Base-by-base conservation (phyloP, 176 grass and related monocot species). In the Leersia perrieri region DNA sequence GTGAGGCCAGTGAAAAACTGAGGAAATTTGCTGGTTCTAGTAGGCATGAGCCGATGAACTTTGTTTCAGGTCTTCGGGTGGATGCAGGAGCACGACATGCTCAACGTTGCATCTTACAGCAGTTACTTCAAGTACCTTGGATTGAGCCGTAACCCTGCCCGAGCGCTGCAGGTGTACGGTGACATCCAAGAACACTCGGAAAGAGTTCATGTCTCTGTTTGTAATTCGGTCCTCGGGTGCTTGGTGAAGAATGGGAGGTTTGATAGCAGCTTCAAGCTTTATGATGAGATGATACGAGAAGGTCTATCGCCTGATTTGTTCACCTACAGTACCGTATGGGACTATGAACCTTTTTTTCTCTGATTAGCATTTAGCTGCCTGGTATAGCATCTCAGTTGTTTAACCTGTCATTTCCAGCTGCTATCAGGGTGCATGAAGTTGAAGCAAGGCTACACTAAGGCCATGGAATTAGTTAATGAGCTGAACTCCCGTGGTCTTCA, bases 61-160 rank as follows among this genome's bases (percentile, higher is more conserved):
- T 63, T 71, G n/a, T 90, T 94, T 83, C 92, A 94, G 95, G 73
- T 95, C 42, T 98, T 98, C 27, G 57, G 51, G 40, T 93, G 92
- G 95, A 98, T 98, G 95, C 86, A 98, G 73, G 79, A 34, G 31
- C 75, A 80, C 11, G 75, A 83, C 20, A 87, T 83, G 83, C 83
- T 92, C 33, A 93, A 93, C 41, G 47, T 89, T 72, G 90, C 82
- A 3, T 98, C 95, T 14, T 94, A 98, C 62, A 98, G 95, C 80
- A 93, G 88, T 73, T 95, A 88, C 84, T 89, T 94, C 78, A 98
- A 98, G 87, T 98, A 93, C 86, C 85, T 95, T 7, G 90, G 92
- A 18, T 67, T 94, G 71, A 91, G 90, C 74, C 84, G 86, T 38
- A 87, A 93, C 74, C 86, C 88, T 42, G 60, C 66, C 2, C 94